Evolutionary conservation across 306 rosid genomes (phyloP).

Genomic region (Quercus suber): DNA sequence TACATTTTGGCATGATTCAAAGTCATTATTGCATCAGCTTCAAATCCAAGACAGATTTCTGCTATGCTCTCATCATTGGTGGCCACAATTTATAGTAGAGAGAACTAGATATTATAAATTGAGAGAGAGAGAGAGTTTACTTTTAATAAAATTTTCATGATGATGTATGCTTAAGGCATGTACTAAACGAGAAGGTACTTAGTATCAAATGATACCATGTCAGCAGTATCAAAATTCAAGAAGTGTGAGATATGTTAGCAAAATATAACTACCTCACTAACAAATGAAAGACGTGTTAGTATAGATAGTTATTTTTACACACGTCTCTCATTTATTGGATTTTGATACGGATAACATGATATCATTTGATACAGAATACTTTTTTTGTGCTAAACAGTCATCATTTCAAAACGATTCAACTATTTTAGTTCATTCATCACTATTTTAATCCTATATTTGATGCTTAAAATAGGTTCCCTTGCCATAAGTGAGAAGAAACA

Average conservation of each 20-base stretch:
- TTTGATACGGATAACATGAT: no score
- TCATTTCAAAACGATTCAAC: no score
- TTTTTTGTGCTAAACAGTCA: no score
- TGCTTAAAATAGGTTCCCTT: neutral
- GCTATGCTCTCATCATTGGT: slow-evolving; percentile 86
- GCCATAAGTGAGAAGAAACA: neutral
- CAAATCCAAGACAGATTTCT: slow-evolving; percentile 77
- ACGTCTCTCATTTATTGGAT: no score
- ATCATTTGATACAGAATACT: no score
- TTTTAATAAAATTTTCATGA: neutral
- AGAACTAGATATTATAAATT: slow-evolving; percentile 4
- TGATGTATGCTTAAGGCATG: neutral
- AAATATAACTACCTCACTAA: no score
- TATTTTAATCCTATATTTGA: neutral
- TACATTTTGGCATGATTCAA: slow-evolving; percentile 84
- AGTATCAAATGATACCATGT: no score
- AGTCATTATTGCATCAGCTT: slow-evolving; percentile 96
- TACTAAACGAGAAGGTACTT: neutral
- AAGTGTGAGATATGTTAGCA: no score
- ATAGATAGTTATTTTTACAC: no score
- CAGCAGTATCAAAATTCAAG: no score
- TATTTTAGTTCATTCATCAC: no score
- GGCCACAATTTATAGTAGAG: slow-evolving; percentile 68
- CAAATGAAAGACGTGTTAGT: no score
- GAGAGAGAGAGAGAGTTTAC: neutral